Evolutionary conservation across 2,329 filamentous ascomycete species (phyloP).

Genomic region (Ascosphaera aggregata): DNA sequence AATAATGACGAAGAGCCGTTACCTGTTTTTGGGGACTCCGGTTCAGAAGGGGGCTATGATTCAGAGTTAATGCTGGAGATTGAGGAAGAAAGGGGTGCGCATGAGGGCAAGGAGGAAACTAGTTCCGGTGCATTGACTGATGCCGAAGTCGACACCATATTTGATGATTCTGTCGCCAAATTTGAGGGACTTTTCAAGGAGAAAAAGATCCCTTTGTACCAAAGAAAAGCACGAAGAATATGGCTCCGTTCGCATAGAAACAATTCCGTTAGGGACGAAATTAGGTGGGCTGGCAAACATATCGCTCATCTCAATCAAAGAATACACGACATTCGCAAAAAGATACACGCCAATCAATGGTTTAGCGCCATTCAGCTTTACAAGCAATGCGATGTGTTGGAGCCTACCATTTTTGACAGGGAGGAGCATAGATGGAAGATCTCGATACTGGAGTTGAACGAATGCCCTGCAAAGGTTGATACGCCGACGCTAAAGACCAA

Average conservation of each 20-base stretch:
- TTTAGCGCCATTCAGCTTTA: conserved; percentile 27
- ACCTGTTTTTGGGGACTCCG: conserved; percentile 32
- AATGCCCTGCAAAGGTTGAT: conserved; percentile 10
- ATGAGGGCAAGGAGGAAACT: conserved; percentile 7
- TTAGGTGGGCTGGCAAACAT: conserved; percentile 21
- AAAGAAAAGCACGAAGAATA: conserved; percentile 31
- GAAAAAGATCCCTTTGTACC: conserved; percentile 31
- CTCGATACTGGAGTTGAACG: conserved; percentile 15
- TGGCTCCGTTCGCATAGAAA: conserved; percentile 35
- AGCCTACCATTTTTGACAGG: conserved; percentile 40
- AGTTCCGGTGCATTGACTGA: conserved; percentile 15
- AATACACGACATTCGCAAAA: conserved; percentile 29
- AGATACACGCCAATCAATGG: conserved; percentile 32
- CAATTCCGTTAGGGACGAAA: conserved; percentile 17
- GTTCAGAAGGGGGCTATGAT: conserved; percentile 29
- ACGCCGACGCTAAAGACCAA: conserved; percentile 3
- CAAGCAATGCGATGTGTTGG: conserved; percentile 33
- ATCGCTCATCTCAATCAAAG: conserved; percentile 25
- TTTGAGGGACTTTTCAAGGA: conserved; percentile 33
- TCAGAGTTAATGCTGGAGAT: conserved; percentile 38
- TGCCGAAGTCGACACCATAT: conserved; percentile 26
- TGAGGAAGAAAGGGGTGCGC: conserved; percentile 27
- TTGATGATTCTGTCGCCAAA: conserved; percentile 30
- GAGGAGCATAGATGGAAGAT: conserved; percentile 22
- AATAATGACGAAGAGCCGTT: conserved; percentile 19